phyloP scores from a whole-genome alignment of 352 stramenopile species.

The Phytophthora lateralis region DNA sequence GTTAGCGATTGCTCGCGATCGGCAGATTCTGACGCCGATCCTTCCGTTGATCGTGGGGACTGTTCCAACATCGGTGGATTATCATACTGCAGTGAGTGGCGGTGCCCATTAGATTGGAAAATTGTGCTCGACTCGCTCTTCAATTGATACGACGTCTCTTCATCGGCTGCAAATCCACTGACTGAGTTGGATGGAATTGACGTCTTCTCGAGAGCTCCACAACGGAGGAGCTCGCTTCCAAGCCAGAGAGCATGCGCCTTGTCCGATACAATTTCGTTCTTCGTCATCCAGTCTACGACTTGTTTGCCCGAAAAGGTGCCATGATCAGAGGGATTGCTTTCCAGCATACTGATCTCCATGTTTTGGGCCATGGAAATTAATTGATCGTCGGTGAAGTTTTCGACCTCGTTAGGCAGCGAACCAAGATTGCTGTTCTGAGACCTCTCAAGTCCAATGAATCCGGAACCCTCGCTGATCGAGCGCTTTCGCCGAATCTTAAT shows the following conservation, averaged over 20 bases:
- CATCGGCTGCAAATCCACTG: slow-evolving; percentile 37
- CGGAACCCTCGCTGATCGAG: slow-evolving; percentile 63
- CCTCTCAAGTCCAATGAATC: slow-evolving; percentile 30
- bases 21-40: slow-evolving; percentile 13
- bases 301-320: slow-evolving; percentile 70
- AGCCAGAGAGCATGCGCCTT: slow-evolving; percentile 76
- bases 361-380: slow-evolving; percentile 81
- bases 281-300: slow-evolving; percentile 75
- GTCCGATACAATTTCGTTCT: slow-evolving; percentile 79
- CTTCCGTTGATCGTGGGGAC: slow-evolving; percentile 21
- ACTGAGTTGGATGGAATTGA: slow-evolving; percentile 30
- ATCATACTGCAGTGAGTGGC: slow-evolving; percentile 31
- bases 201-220: slow-evolving; percentile 56
- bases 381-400: slow-evolving; percentile 81
- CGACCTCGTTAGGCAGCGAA: slow-evolving; percentile 57
- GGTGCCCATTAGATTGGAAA: slow-evolving; percentile 20
- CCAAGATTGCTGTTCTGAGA: slow-evolving; percentile 31
- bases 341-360: slow-evolving; percentile 64
- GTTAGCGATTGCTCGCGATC: slow-evolving; percentile 16
- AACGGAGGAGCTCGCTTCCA: slow-evolving; percentile 69
- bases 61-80: slow-evolving; percentile 10
- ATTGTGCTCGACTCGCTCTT: slow-evolving; percentile 47
- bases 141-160: slow-evolving; percentile 46
- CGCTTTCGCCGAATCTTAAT: slow-evolving; percentile 54
- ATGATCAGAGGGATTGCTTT: slow-evolving; percentile 38